Evolutionary conservation across 352 stramenopile genomes (phyloP).

Genomic region (Pythium pectinolyticum): DNA sequence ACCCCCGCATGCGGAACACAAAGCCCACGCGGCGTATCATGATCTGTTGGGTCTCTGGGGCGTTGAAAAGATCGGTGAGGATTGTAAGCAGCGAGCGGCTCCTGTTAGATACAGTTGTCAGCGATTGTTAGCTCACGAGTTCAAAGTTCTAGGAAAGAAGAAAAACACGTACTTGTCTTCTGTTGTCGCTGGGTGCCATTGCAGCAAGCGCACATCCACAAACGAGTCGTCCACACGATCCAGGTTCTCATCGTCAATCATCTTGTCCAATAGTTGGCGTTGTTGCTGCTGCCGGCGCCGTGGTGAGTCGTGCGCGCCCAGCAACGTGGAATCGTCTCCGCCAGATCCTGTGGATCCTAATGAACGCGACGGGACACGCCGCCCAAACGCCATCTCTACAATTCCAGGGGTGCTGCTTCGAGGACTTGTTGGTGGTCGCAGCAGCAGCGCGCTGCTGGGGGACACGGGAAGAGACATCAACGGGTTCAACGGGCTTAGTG

Average conservation of each 20-base stretch:
- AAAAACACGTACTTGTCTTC: conserved; percentile 34
- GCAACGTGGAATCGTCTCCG: neutral
- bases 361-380: conserved; percentile 6
- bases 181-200: conserved; percentile 53
- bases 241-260: conserved; percentile 33
- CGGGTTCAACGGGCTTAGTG: neutral
- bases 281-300: conserved; percentile 12
- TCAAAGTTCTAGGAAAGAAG: no score
- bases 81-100: conserved; percentile 43
- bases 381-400: conserved; percentile 25
- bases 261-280: conserved; percentile 12
- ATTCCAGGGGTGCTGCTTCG: neutral
- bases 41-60: conserved; percentile 49
- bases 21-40: conserved; percentile 52
- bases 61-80: conserved; percentile 51
- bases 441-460: neutral
- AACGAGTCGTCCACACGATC: conserved; percentile 28
- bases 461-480: neutral
- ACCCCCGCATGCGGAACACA: conserved; percentile 46
- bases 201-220: conserved; percentile 40
- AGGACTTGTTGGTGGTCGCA: conserved; percentile 2
- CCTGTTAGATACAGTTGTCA: no score
- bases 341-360: neutral
- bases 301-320: neutral
- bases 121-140: no score